Evolutionary conservation across 1,139 yeast species (phyloP).

Genomic region (Yamadazyma mexicana): DNA sequence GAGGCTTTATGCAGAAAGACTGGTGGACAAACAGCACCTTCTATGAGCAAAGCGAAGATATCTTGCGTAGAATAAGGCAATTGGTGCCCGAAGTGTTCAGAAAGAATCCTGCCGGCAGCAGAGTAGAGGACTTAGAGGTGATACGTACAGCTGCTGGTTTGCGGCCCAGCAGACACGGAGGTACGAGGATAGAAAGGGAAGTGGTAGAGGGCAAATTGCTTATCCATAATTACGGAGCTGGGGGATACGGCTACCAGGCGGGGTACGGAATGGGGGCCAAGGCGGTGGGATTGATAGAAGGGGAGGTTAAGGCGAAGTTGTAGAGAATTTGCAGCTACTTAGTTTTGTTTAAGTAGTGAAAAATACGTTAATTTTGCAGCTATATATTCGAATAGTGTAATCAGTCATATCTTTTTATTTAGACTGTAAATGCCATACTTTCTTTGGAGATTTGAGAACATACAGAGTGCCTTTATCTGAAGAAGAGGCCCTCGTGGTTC

Average conservation of each 20-base stretch:
- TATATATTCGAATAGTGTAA: too few relatives aligned
- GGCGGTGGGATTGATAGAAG: conserved; percentile 36
- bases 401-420: too few relatives aligned
- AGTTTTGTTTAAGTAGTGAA: too few relatives aligned
- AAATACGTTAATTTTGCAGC: too few relatives aligned
- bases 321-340: too few relatives aligned
- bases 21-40: conserved; percentile 60
- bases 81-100: conserved; percentile 9
- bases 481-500: too few relatives aligned
- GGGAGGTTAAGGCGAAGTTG: conserved; percentile 7
- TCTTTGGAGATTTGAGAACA: too few relatives aligned
- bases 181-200: conserved; percentile 54
- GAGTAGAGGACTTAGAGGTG: conserved; percentile 38
- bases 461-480: too few relatives aligned
- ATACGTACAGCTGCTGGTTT: conserved; percentile 62
- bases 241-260: conserved; percentile 76
- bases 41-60: conserved; percentile 54
- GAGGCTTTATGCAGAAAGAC: conserved; percentile 63
- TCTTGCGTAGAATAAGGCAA: conserved; percentile 53
- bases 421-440: too few relatives aligned
- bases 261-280: conserved; percentile 63
- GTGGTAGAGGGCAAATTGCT: conserved; percentile 11
- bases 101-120: conserved; percentile 13
- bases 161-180: conserved; percentile 67
- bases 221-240: conserved; percentile 73